Conservation (phyloP, 352 stramenopile species). For the Peronospora farinosa region DNA sequence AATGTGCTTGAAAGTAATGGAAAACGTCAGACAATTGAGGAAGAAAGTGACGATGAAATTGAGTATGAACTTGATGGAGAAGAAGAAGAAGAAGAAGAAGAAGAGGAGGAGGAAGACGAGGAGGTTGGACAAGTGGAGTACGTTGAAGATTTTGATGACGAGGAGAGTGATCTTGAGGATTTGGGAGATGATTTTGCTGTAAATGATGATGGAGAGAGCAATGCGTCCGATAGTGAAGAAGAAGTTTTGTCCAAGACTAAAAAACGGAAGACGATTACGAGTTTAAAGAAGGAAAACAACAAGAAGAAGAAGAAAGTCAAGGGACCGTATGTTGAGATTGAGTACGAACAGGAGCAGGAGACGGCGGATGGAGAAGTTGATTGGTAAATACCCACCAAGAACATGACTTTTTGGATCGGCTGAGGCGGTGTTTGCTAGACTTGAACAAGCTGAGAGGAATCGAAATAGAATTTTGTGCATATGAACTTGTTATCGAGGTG, state of each 20-base stretch:
- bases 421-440: slow-evolving; percentile 6
- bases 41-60: slow-evolving; percentile 80
- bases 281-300: slow-evolving; percentile 21
- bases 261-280: slow-evolving; percentile 61
- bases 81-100: slow-evolving; percentile 36
- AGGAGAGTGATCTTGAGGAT: slow-evolving; percentile 89
- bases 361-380: slow-evolving; percentile 35
- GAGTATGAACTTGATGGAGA: slow-evolving; percentile 49
- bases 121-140: slow-evolving; percentile 64
- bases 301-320: slow-evolving; percentile 71
- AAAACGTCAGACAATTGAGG: slow-evolving; percentile 88
- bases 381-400: slow-evolving; percentile 34
- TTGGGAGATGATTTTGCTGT: slow-evolving; percentile 63
- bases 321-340: slow-evolving; percentile 81
- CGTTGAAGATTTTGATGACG: slow-evolving; percentile 87
- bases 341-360: slow-evolving; percentile 81
- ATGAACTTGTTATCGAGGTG: slow-evolving; percentile 6
- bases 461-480: slow-evolving; percentile 36
- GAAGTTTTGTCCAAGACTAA: slow-evolving; percentile 38
- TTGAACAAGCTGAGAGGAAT: slow-evolving; percentile 17
- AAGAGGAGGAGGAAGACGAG: slow-evolving; percentile 33
- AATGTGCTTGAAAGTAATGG: slow-evolving; percentile 77
- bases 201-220: slow-evolving; percentile 46
- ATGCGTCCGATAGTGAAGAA: slow-evolving; percentile 43
- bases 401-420: slow-evolving; percentile 4